Conservation (phyloP, 371 early-diverging fungal species). For the Capillidium heterosporum region DNA sequence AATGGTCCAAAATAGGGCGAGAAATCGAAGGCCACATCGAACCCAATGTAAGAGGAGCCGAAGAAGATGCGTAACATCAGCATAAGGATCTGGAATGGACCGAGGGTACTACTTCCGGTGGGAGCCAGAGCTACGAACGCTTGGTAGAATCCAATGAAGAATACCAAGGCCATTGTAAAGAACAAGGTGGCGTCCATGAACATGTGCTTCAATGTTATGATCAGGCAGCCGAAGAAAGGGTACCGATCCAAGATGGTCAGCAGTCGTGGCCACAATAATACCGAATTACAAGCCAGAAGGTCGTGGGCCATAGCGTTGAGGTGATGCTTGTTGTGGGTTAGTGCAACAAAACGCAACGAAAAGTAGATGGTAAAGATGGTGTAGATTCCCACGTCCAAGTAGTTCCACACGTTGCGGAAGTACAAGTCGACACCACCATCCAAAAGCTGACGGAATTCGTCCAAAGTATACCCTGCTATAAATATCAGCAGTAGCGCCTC, state of each 20-base stretch:
- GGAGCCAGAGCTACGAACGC: neutral
- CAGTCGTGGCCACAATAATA: conserved; percentile 3
- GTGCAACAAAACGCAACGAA: neutral
- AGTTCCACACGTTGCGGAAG: conserved; percentile 5
- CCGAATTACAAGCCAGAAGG: conserved; percentile 3
- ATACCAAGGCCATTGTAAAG: neutral
- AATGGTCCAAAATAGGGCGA: neutral
- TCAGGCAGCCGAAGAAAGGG: neutral
- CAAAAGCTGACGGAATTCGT: neutral
- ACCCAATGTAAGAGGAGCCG: conserved; percentile 3
- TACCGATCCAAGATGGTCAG: conserved; percentile 3
- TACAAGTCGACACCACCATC: neutral
- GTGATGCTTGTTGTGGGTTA: neutral
- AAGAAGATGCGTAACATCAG: neutral
- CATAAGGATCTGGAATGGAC: neutral
- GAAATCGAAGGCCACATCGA: neutral
- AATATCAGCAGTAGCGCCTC: neutral
- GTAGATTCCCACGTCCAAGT: conserved; percentile 1
- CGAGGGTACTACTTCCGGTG: neutral
- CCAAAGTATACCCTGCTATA: neutral
- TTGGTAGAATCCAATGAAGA: conserved; percentile 6
- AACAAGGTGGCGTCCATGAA: neutral
- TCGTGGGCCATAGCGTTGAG: neutral
- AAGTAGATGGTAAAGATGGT: neutral
- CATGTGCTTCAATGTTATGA: conserved; percentile 1